Conservation (phyloP, 2,329 filamentous ascomycete species). For the Alternaria gansuensis region DNA sequence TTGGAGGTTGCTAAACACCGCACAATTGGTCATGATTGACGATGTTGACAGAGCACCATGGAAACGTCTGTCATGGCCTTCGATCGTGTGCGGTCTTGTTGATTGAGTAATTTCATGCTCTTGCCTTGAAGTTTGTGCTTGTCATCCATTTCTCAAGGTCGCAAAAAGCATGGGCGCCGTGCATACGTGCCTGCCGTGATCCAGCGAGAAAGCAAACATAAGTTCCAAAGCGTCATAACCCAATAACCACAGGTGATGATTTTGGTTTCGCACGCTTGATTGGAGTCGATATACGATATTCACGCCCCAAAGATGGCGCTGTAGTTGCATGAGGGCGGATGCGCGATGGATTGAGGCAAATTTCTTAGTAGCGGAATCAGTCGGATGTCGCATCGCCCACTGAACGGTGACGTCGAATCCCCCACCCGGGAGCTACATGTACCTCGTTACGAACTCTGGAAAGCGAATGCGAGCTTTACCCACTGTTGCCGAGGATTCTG, state of each 20-base stretch:
- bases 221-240: not conserved
- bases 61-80: not conserved
- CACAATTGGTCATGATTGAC: not conserved
- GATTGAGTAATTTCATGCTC: not conserved
- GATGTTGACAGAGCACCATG: not conserved
- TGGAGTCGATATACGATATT: not conserved
- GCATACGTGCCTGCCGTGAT: not conserved
- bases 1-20: not conserved
- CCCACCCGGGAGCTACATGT: not conserved
- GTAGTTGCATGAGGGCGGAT: not conserved
- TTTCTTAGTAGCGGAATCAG: not conserved
- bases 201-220: not conserved
- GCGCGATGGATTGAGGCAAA: not conserved
- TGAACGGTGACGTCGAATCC: not conserved
- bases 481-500: not conserved
- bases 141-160: not conserved
- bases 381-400: conserved; percentile 1
- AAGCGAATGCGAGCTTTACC: conserved; percentile 27
- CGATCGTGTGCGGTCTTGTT: not conserved
- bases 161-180: not conserved
- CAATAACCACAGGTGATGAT: not conserved
- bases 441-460: conserved; percentile 3
- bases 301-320: not conserved
- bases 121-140: not conserved
- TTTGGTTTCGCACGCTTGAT: not conserved